Conservation (phyloP, 352 stramenopile species). For the Globisporangium megalacanthum region DNA sequence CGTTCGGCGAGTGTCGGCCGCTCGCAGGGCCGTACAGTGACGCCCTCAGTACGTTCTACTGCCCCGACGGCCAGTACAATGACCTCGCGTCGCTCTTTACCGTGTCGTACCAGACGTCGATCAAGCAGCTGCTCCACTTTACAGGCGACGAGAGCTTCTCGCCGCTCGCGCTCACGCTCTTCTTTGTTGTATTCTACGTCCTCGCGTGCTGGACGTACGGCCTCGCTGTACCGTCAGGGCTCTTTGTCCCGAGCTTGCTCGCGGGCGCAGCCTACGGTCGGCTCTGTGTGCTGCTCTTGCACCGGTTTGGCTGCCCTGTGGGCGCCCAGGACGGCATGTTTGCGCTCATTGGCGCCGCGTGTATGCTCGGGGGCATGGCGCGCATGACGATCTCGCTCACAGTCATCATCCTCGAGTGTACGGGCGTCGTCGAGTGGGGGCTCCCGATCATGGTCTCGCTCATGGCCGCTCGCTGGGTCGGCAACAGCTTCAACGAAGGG, state of each 20-base stretch:
- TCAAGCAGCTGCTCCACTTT: constrained; percentile 94
- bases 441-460: constrained; percentile 98
- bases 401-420: constrained; percentile 98
- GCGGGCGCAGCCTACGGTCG: constrained; percentile 94
- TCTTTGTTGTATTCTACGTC: constrained; percentile 65
- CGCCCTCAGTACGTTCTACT: constrained; percentile 75
- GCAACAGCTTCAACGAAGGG: constrained; percentile 98
- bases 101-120: constrained; percentile 90
- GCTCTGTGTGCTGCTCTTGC: constrained; percentile 24
- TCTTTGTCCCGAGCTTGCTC: constrained; percentile 96
- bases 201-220: constrained; percentile 94
- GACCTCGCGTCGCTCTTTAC: constrained; percentile 96
- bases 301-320: too few species aligned
- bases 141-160: too few species aligned
- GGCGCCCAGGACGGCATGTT: constrained; percentile 69
- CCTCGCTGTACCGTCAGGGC: constrained; percentile 92
- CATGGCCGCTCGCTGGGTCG: constrained; percentile 91
- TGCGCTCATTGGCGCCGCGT: constrained; percentile 93
- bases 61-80: constrained; percentile 94
- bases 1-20: constrained; percentile 59
- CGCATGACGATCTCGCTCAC: constrained; percentile 99
- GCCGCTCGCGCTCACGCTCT: constrained; percentile 34
- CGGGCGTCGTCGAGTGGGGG: constrained; percentile 97
- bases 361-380: constrained; percentile 94
- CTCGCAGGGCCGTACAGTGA: constrained; percentile 42